Conservation (phyloP, 108 stramenopile species). For the Cyclotella distinguenda region DNA sequence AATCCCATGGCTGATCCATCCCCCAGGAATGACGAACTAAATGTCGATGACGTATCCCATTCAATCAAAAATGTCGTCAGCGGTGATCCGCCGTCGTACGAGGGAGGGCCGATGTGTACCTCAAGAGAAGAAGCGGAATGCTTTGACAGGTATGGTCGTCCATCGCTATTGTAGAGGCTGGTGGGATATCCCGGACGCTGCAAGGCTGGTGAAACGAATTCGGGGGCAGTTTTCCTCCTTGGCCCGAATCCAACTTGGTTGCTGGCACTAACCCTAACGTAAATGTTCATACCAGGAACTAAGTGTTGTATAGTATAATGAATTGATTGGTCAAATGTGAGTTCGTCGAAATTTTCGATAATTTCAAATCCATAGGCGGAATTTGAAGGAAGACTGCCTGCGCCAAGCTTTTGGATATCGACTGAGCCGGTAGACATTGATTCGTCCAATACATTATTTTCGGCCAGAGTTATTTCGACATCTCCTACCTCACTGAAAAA, state of each 20-base stretch:
- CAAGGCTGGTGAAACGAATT: conserved; percentile 33
- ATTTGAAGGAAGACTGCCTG: conserved; percentile 32
- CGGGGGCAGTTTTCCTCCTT: conserved; percentile 50
- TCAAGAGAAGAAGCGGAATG: conserved; percentile 44
- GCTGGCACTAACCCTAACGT: conserved; percentile 51
- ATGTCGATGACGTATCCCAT: conserved; percentile 66
- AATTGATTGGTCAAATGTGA: conserved; percentile 13
- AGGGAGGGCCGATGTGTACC: conserved; percentile 63
- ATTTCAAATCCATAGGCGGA: conserved; percentile 43
- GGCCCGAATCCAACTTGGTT: conserved; percentile 63
- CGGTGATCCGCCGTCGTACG: conserved; percentile 71
- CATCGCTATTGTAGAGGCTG: conserved; percentile 45
- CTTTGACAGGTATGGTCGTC: conserved; percentile 35
- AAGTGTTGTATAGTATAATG: conserved; percentile 49
- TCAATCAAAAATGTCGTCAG: conserved; percentile 74
- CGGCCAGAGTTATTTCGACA: conserved; percentile 19
- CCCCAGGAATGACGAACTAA: conserved; percentile 36
- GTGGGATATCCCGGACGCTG: conserved; percentile 51
- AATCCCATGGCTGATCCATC: conserved; percentile 47
- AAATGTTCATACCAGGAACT: conserved; percentile 50
- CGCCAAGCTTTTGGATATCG: conserved; percentile 17
- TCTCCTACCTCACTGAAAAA: conserved; percentile 72
- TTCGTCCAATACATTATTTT: conserved; percentile 30
- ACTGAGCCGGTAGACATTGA: conserved; percentile 14
- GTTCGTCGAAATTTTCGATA: conserved; percentile 10